Evolutionary conservation across 1,284 basidiomycete genomes (phyloP).

Genomic region (Naganishia liquefaciens): DNA sequence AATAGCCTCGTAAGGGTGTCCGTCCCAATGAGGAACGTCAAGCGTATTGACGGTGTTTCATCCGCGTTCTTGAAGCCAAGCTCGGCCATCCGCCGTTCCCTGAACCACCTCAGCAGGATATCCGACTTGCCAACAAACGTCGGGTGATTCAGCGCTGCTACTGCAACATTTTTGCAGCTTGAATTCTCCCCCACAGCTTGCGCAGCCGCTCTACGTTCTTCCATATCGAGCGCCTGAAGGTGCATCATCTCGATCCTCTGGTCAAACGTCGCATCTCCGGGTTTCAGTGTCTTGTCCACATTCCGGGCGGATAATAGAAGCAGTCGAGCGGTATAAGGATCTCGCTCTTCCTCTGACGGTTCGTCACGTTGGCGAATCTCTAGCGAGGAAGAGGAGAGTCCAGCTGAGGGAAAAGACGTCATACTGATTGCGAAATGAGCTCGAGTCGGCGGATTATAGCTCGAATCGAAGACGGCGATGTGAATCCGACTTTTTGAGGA

Average conservation of each 20-base stretch:
- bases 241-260: slow-evolving; percentile 83
- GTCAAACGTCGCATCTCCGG: slow-evolving; percentile 67
- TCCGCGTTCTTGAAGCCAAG: not conserved
- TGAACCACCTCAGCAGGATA: slow-evolving; percentile 46
- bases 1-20: slow-evolving; percentile 88
- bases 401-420: slow-evolving; percentile 37
- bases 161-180: slow-evolving; percentile 63
- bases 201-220: slow-evolving; percentile 32
- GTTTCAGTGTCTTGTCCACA: slow-evolving; percentile 77
- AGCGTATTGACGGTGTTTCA: not conserved
- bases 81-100: not conserved
- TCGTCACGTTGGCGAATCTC: slow-evolving; percentile 8
- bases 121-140: slow-evolving; percentile 82
- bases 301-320: slow-evolving; percentile 85
- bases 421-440: slow-evolving; percentile 79
- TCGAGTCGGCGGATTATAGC: slow-evolving; percentile 88
- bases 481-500: slow-evolving; percentile 34
- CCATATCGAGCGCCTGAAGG: slow-evolving; percentile 62
- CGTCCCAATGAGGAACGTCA: slow-evolving; percentile 65
- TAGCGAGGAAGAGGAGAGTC: slow-evolving; percentile 42
- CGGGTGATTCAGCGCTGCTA: slow-evolving; percentile 82
- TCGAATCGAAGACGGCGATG: slow-evolving; percentile 75
- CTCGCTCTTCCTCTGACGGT: slow-evolving; percentile 37
- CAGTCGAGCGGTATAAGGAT: slow-evolving; percentile 69
- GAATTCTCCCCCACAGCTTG: not conserved